A percentile compares a stretch with the other conserved stretches of the same genome.
Evolutionary conservation across 2,329 filamentous ascomycete species (phyloP).

Genomic region (Westerdykella ornata): DNA sequence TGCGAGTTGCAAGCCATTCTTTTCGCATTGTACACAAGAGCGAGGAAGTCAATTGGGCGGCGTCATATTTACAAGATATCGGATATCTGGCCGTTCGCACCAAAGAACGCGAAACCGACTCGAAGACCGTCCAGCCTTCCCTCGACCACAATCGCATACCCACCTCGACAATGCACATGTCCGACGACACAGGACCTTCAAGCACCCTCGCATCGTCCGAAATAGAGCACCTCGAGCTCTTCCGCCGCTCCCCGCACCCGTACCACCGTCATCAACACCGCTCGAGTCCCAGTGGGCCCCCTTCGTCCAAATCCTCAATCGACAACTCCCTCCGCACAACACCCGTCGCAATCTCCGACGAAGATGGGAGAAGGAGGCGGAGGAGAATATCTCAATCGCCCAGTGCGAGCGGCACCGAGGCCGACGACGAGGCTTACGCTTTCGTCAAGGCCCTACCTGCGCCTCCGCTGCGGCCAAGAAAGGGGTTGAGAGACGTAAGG

Average conservation of each 20-base stretch:
- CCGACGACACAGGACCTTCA: no score
- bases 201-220: conserved; percentile 17
- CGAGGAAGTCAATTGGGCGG: no score
- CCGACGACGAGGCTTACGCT: conserved; percentile 75
- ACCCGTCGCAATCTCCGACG: conserved; percentile 18
- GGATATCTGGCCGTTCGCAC: no score
- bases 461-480: conserved; percentile 64
- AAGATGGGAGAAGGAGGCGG: conserved; percentile 18
- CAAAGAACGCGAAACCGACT: no score
- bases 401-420: conserved; percentile 90
- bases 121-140: no score
- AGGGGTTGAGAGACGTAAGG: conserved; percentile 61
- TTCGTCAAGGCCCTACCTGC: conserved; percentile 80
- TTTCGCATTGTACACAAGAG: no score
- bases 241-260: conserved; percentile 36
- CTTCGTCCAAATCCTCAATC: conserved; percentile 15
- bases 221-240: conserved; percentile 28
- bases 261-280: conserved; percentile 30
- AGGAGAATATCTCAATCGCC: conserved; percentile 38
- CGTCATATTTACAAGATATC: no score
- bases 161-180: no score
- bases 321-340: conserved; percentile 15
- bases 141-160: no score
- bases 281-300: conserved; percentile 5
- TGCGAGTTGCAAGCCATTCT: no score